phyloP scores from a whole-genome alignment of 192 early-diverging fungal genomes.

The Umbelopsis sp. region DNA sequence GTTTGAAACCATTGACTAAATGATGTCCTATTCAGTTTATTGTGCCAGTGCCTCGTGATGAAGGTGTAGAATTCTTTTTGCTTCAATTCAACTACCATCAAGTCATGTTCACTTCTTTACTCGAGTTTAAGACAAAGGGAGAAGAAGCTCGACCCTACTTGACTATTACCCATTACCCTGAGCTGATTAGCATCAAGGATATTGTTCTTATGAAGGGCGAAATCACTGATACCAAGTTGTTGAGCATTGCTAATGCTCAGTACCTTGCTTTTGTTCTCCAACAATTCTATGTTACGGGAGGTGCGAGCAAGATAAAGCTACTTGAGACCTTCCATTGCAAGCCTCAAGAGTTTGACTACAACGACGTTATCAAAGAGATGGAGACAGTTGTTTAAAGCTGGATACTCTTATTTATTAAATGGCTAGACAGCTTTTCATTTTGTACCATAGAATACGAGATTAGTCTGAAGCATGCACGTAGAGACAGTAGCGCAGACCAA shows the following conservation, averaged over 20 bases:
- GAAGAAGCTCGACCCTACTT: slow-evolving; percentile 78
- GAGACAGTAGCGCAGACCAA: not conserved
- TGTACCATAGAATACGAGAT: not conserved
- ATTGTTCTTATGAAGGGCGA: slow-evolving; percentile 93
- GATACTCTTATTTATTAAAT: not conserved
- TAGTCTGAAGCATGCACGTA: not conserved
- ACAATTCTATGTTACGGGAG: slow-evolving; percentile 86
- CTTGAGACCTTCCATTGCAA: slow-evolving; percentile 79
- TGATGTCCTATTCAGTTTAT: slow-evolving; percentile 62
- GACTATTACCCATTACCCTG: slow-evolving; percentile 87
- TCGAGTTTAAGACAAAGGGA: slow-evolving; percentile 88
- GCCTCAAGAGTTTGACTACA: slow-evolving; percentile 77
- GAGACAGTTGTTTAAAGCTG: slow-evolving; percentile 26
- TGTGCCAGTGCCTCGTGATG: slow-evolving; percentile 76
- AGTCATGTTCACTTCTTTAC: slow-evolving; percentile 80
- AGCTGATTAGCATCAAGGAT: slow-evolving; percentile 74
- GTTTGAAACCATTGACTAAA: not conserved
- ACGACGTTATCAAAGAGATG: slow-evolving; percentile 52
- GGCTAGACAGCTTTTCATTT: not conserved
- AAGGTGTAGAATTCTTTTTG: slow-evolving; percentile 86
- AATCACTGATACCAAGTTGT: slow-evolving; percentile 51
- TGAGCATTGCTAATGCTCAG: slow-evolving; percentile 73
- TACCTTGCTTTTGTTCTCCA: slow-evolving; percentile 80
- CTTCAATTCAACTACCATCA: slow-evolving; percentile 87
- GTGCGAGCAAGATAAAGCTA: slow-evolving; percentile 58